Evolutionary conservation across 1,139 yeast genomes (phyloP).

Genomic region (Komagataea norvegica): DNA sequence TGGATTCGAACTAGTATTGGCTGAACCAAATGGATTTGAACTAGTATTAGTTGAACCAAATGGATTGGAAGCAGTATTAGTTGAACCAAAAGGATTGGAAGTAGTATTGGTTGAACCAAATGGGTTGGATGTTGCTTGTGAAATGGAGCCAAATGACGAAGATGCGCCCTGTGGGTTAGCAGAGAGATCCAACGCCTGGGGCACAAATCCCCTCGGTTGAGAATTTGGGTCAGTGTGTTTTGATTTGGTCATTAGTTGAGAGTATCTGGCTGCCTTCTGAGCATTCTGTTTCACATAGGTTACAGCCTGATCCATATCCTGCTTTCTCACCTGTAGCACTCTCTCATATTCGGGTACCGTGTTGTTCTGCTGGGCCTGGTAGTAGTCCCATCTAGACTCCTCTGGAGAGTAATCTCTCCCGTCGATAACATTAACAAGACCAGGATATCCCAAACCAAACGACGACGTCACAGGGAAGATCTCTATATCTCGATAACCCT

Average conservation of each 20-base stretch:
- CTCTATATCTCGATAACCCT: slow-evolving; percentile 20
- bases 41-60: slow-evolving; percentile 14
- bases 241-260: slow-evolving; percentile 44
- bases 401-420: slow-evolving; percentile 56
- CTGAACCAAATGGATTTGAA: slow-evolving; percentile 14
- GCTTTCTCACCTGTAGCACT: slow-evolving; percentile 37
- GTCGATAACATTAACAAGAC: slow-evolving; percentile 39
- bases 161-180: slow-evolving; percentile 8
- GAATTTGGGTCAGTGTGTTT: slow-evolving; percentile 26
- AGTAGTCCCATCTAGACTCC: slow-evolving; percentile 47
- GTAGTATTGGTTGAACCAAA: slow-evolving; percentile 18
- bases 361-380: slow-evolving; percentile 39
- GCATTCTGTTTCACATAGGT: slow-evolving; percentile 37
- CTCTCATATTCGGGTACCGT: slow-evolving; percentile 37
- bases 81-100: slow-evolving; percentile 13
- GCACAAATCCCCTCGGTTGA: slow-evolving; percentile 38
- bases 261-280: slow-evolving; percentile 50
- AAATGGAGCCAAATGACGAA: slow-evolving; percentile 17
- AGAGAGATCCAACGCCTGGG: slow-evolving; percentile 29
- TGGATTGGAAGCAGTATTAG: slow-evolving; percentile 10
- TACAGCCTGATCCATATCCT: slow-evolving; percentile 46
- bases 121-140: slow-evolving; percentile 12
- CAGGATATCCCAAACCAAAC: slow-evolving; percentile 36
- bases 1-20: slow-evolving; percentile 17
- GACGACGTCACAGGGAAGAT: slow-evolving; percentile 29